Evolutionary conservation across 495 filamentous ascomycete species (phyloP).

Genomic region (Haplographium delicatum): DNA sequence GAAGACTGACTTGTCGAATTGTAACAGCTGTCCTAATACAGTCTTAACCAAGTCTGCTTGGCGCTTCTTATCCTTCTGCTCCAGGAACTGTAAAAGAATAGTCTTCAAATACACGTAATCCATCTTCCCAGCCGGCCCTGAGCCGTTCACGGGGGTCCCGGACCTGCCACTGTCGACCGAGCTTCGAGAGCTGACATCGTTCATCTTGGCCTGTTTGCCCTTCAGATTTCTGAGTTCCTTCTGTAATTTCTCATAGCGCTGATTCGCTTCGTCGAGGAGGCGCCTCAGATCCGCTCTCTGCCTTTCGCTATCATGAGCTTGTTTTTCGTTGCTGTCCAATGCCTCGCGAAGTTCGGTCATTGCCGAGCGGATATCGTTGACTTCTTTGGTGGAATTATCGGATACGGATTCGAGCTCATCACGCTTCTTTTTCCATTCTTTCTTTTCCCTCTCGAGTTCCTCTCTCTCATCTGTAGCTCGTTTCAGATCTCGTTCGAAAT

Average conservation of each 20-base stretch:
- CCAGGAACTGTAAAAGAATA: constrained; percentile 88
- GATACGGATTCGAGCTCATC: constrained; percentile 69
- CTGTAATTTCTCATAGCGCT: constrained; percentile 71
- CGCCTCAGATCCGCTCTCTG: constrained; percentile 71
- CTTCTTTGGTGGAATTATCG: constrained; percentile 63
- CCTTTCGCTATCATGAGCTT: constrained; percentile 73
- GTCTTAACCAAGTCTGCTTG: constrained; percentile 81
- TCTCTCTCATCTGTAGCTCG: constrained; percentile 61
- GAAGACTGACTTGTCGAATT: constrained; percentile 76
- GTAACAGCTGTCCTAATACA: constrained; percentile 82
- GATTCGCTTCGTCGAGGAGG: constrained; percentile 69
- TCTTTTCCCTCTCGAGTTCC: constrained; percentile 64
- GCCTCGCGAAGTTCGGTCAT: constrained; percentile 74
- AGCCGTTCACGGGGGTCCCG: constrained; percentile 20
- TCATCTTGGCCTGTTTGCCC: constrained; percentile 7
- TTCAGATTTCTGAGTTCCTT: constrained; percentile 35
- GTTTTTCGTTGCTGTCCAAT: constrained; percentile 81
- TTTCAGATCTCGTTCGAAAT: constrained; percentile 71
- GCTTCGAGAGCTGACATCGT: constrained; percentile 12
- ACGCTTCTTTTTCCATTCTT: constrained; percentile 60
- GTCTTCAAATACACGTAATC: constrained; percentile 94
- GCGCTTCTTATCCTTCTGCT: constrained; percentile 87
- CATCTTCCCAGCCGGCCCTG: constrained; percentile 32
- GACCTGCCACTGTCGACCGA: constrained; percentile 25
- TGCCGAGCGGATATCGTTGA: constrained; percentile 65